These are phyloP conservation scores for Xylariaceae sp. DNA, from an alignment of 2,329 filamentous ascomycete genomes.

Conservation along the genomic window DNA sequence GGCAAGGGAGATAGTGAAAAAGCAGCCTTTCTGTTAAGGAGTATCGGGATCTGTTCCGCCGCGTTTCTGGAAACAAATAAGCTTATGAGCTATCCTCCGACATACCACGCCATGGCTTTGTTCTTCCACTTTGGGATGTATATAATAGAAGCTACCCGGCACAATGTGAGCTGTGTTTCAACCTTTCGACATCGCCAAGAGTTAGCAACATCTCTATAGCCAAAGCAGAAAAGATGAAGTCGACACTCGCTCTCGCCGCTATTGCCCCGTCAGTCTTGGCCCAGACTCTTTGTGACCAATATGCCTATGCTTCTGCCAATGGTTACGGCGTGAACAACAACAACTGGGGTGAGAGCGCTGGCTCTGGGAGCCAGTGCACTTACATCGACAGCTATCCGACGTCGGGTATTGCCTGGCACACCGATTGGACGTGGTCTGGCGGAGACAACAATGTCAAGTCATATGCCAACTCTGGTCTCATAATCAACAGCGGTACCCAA, in stretches of 20 bases:
- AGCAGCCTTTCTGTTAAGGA: too few species aligned
- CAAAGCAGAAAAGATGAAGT: slow-evolving; percentile 18
- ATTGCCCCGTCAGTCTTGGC: slow-evolving; percentile 9
- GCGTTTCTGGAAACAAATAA: too few species aligned
- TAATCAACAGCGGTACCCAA: slow-evolving; percentile 8
- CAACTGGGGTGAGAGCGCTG: slow-evolving; percentile 10
- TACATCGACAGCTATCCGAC: slow-evolving; percentile 12
- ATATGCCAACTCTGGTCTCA: slow-evolving; percentile 14
- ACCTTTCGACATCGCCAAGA: too few species aligned
- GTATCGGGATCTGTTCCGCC: too few species aligned
- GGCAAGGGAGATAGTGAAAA: too few species aligned
- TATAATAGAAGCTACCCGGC: too few species aligned
- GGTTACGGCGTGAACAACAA: slow-evolving; percentile 20
- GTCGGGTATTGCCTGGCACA: slow-evolving; percentile 14
- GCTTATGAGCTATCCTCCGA: too few species aligned
- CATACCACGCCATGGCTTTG: too few species aligned
- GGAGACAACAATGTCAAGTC: slow-evolving; percentile 16
- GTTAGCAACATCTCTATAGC: too few species aligned
- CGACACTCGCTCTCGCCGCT: slow-evolving; percentile 6
- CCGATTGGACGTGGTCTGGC: slow-evolving; percentile 16
- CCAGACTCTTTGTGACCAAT: slow-evolving; percentile 16
- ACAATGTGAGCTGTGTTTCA: too few species aligned
- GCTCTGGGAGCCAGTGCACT: slow-evolving; percentile 15
- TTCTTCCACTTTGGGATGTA: too few species aligned
- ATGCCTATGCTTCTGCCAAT: slow-evolving; percentile 7